Conservation (phyloP, 257 asterid species). For the Agastache rugosa region DNA sequence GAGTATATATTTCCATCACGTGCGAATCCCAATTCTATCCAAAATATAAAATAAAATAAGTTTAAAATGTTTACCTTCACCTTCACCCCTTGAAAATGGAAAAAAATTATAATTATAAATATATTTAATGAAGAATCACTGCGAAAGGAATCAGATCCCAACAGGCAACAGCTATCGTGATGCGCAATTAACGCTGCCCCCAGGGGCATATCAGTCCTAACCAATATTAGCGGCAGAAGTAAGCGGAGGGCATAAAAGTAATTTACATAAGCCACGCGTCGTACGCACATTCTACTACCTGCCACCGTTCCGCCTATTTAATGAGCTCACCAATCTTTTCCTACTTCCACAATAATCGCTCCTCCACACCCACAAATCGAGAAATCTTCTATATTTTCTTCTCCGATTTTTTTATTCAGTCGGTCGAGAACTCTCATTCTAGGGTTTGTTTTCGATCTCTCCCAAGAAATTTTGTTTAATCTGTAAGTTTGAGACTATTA, state of each 20-base stretch:
- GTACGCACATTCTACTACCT: slow-evolving; percentile 1
- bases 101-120: neutral
- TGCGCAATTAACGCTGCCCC: neutral
- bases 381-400: slow-evolving; percentile 6
- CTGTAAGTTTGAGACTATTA: slow-evolving; percentile 13
- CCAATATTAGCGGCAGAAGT: slow-evolving; percentile 23
- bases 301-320: slow-evolving; percentile 33
- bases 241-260: slow-evolving; percentile 33
- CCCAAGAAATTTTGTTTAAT: slow-evolving; percentile 8
- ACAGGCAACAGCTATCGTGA: neutral
- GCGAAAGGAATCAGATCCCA: slow-evolving; percentile 25
- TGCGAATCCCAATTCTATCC: too few relatives aligned
- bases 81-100: neutral
- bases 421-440: slow-evolving; percentile 29
- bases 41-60: neutral
- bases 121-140: neutral
- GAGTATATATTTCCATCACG: too few relatives aligned
- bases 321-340: neutral
- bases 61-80: neutral
- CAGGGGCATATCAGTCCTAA: slow-evolving; percentile 29
- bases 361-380: neutral
- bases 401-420: neutral
- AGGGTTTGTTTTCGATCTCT: slow-evolving; percentile 34
- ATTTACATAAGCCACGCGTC: slow-evolving; percentile 17
- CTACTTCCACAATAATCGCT: neutral